These are phyloP conservation scores for Gilbertella persicaria DNA, from an alignment of 371 early-diverging fungal genomes.

Conservation along the genomic window DNA sequence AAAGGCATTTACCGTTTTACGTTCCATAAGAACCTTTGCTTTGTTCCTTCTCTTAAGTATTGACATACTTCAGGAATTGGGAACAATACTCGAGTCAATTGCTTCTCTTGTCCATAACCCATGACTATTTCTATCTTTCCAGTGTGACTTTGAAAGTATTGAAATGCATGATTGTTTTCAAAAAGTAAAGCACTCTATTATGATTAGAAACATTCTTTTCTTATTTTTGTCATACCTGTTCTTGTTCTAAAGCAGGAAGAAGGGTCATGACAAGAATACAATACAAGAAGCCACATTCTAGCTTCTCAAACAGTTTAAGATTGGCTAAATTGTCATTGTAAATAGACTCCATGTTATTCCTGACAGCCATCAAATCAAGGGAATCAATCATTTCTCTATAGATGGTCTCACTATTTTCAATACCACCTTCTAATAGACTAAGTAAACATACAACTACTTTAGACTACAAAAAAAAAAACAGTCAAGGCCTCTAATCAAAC, in stretches of 20 bases:
- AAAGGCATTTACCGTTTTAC: constrained; percentile 50
- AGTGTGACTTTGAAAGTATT: constrained; percentile 48
- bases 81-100: constrained; percentile 48
- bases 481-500: neutral
- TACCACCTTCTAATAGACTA: constrained; percentile 58
- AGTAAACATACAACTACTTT: constrained; percentile 51
- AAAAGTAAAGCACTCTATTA: constrained; percentile 23
- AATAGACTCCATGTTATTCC: constrained; percentile 36
- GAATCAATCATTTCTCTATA: constrained; percentile 52
- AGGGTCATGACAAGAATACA: constrained; percentile 48
- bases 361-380: constrained; percentile 40
- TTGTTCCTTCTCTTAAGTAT: constrained; percentile 49
- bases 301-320: constrained; percentile 26
- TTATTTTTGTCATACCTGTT: constrained; percentile 23
- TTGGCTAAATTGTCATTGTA: constrained; percentile 23
- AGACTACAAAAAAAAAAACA: constrained; percentile 18
- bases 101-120: constrained; percentile 45
- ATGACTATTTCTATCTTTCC: constrained; percentile 60
- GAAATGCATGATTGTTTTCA: constrained; percentile 36
- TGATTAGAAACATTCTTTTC: no score
- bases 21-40: constrained; percentile 54
- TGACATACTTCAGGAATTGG: constrained; percentile 60
- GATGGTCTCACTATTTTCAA: constrained; percentile 47
- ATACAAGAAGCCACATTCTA: constrained; percentile 45
- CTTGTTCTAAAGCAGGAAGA: constrained; percentile 31